Conservation (phyloP, 2,329 filamentous ascomycete genomes). For the Xylaria hypoxylon region DNA sequence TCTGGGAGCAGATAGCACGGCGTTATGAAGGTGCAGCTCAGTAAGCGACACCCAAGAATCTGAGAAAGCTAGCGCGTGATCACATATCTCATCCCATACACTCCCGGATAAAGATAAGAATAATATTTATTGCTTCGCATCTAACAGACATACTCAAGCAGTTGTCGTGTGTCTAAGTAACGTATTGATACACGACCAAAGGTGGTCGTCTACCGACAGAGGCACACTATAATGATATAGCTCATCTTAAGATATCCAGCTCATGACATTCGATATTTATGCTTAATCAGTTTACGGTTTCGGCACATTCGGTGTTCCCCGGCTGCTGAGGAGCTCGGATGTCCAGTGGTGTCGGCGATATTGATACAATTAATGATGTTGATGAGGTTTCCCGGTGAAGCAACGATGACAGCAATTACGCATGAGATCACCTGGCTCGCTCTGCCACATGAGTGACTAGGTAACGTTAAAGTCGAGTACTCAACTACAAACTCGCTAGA, state of each 20-base stretch:
- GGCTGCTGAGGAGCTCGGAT: background rate
- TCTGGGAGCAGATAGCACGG: no score
- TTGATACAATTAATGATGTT: background rate
- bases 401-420: background rate
- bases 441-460: background rate
- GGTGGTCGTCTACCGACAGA: background rate
- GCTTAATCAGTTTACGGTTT: background rate
- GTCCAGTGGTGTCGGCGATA: background rate
- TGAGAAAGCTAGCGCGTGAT: background rate
- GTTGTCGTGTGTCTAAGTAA: background rate
- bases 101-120: background rate
- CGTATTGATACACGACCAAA: background rate
- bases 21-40: no score
- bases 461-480: background rate
- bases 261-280: no score
- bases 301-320: background rate
- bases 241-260: background rate
- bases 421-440: background rate
- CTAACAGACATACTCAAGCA: background rate
- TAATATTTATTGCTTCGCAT: background rate
- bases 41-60: background rate
- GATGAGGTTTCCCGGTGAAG: background rate
- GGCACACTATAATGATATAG: background rate
- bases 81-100: background rate
- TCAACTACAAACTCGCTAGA: background rate